A percentile compares a stretch with the other conserved stretches of the same genome.
These are phyloP conservation scores for Neurospora sp. DNA, from an alignment of 495 filamentous ascomycete genomes.

Conservation along the genomic window DNA sequence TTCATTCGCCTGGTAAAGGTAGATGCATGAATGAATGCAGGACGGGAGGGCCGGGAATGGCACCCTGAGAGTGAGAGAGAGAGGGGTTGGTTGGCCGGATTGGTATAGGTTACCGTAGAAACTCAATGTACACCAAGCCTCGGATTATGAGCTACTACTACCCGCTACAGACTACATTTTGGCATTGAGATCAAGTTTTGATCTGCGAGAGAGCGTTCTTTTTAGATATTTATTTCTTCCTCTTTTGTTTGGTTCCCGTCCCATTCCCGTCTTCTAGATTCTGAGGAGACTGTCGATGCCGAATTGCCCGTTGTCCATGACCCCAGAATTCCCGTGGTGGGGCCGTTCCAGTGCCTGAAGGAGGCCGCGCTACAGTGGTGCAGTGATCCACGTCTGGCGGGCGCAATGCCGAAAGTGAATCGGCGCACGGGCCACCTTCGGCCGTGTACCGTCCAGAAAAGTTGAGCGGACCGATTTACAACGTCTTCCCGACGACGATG, in stretches of 20 bases:
- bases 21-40: neutral
- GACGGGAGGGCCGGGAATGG: neutral
- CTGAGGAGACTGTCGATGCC: neutral
- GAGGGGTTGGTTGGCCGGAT: neutral
- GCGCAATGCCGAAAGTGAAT: neutral
- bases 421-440: slow-evolving; percentile 13
- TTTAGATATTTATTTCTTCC: neutral
- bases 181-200: neutral
- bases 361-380: neutral
- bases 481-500: slow-evolving; percentile 5
- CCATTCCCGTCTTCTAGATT: neutral
- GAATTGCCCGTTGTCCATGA: neutral
- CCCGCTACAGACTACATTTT: neutral
- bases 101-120: neutral
- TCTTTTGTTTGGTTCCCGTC: neutral
- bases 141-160: neutral
- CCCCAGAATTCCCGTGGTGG: neutral
- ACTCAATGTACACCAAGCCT: neutral
- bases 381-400: neutral
- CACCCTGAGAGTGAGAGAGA: neutral
- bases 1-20: neutral
- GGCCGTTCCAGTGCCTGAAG: neutral
- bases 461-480: slow-evolving; percentile 11
- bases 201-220: neutral
- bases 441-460: slow-evolving; percentile 15